Base-by-base conservation (phyloP, 768 basidiomycete species). In the Phaeotremella fagi region DNA sequence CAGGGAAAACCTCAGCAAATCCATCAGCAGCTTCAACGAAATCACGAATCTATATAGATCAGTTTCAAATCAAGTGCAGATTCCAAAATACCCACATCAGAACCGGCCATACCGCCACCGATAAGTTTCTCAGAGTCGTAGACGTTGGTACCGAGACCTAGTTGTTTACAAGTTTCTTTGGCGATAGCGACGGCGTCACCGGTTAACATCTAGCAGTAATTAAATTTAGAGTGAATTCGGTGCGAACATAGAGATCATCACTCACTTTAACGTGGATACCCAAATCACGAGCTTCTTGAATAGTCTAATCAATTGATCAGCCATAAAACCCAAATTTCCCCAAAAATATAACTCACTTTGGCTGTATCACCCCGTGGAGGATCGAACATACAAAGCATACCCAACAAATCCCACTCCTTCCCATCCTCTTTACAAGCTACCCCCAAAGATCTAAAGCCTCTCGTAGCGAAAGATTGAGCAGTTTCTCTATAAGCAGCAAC, bases 181-280 rank as follows among this genome's bases (percentile, higher is more conserved):
- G 77, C 79, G 51, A 80, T 80, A 12, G 79, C 78, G 25, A 80
- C 79, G 29, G 78, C 79, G 57, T 80, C 79, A 38, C 79, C 79
- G 12, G 79, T 80, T 15, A 80, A 72, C 80, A 80, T 80, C 75
- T 24, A 18, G 16, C 18, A 42, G n/a, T 6, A 42, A n/a, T 9
- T 11, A 42, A 6, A 18, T 9, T 24, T 18, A 7, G 18, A 18
- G 7, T 42, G 7, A 7, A 42, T n/a, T 24, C 11, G 23, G n/a
- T 42, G 41, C 20, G n/a, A 36, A n/a, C 12, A n/a, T 42, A 6
- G 41, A 42, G 20, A 42, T n/a, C 41, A 24, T 6, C 41, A 42
- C 53, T 42, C 45, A 55, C 54, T 28, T 80, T 80, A 51, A 80
- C 74, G 46, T 72, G 69, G 48, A 80, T 75, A 11, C 79, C 79